Evolutionary conservation across 108 stramenopile species (phyloP).

Genomic region (Cyclotella cryptica): DNA sequence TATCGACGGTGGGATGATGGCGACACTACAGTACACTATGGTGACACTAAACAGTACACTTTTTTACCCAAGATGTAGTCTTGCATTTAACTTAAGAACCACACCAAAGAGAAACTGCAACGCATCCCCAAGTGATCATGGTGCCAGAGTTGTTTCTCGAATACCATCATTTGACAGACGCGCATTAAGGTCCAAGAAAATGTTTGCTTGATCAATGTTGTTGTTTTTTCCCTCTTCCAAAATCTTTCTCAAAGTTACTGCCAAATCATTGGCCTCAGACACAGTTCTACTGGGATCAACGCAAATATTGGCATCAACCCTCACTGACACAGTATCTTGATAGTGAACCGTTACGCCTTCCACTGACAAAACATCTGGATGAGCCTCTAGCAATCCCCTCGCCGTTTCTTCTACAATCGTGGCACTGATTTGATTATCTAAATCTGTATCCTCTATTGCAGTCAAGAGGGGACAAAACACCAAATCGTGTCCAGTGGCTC

Average conservation of each 20-base stretch:
- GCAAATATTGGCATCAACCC: conserved; percentile 61
- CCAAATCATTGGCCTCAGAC: conserved; percentile 43
- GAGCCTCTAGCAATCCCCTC: conserved; percentile 25
- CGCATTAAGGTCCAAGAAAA: conserved; percentile 65
- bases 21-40: not conserved
- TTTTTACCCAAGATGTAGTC: not conserved
- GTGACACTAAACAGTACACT: not conserved
- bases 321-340: conserved; percentile 53
- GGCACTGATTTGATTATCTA: conserved; percentile 42
- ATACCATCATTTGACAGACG: not conserved
- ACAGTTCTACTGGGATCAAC: conserved; percentile 49
- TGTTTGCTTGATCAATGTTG: conserved; percentile 60
- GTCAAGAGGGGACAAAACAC: conserved; percentile 61
- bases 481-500: conserved; percentile 44
- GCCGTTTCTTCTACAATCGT: conserved; percentile 45
- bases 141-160: not conserved
- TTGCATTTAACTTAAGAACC: not conserved
- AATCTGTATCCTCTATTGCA: conserved; percentile 44
- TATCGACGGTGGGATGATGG: not conserved
- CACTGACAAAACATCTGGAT: conserved; percentile 56
- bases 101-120: not conserved
- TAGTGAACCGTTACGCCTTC: conserved; percentile 63
- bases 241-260: conserved; percentile 42
- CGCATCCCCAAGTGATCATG: too few species aligned
- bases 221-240: conserved; percentile 38